A percentile compares a stretch with the other conserved stretches of the same genome.
Conservation (phyloP, 352 stramenopile species). For the Phytophthora pinifolia region DNA sequence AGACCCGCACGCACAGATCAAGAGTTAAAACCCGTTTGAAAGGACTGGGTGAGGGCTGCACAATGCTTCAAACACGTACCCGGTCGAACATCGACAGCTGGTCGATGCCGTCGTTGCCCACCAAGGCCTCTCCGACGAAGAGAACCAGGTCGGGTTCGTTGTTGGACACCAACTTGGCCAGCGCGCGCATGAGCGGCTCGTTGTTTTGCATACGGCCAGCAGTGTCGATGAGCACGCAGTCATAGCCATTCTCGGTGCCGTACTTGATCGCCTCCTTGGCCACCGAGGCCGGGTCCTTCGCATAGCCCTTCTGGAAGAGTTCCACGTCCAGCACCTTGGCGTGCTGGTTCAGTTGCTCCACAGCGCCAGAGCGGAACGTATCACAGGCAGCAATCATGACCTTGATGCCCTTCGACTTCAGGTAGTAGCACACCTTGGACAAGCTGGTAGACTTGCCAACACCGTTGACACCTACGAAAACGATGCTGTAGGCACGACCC, state of each 20-base stretch:
- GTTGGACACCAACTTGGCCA: constrained; percentile 96
- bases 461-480: constrained; percentile 99
- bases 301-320: constrained; percentile 96
- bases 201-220: constrained; percentile 99
- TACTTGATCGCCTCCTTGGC: constrained; percentile 96
- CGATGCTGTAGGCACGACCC: constrained; percentile 95
- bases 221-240: constrained; percentile 99
- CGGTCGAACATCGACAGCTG: constrained; percentile 96
- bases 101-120: constrained; percentile 99
- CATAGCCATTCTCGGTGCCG: constrained; percentile 92
- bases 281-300: constrained; percentile 96
- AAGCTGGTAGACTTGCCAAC: constrained; percentile 99
- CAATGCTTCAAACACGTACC: constrained; percentile 37
- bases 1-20: constrained; percentile 6
- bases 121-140: constrained; percentile 98
- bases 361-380: constrained; percentile 98
- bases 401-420: constrained; percentile 97
- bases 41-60: no score
- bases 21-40: constrained; percentile 17
- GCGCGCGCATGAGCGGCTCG: constrained; percentile 97
- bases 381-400: constrained; percentile 97
- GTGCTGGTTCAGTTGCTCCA: constrained; percentile 98
- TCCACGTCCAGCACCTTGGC: constrained; percentile 95
- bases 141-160: constrained; percentile 98
- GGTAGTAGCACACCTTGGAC: constrained; percentile 99